Conservation (phyloP, 2,329 filamentous ascomycete species). For the Aspergillus tubingensis region DNA sequence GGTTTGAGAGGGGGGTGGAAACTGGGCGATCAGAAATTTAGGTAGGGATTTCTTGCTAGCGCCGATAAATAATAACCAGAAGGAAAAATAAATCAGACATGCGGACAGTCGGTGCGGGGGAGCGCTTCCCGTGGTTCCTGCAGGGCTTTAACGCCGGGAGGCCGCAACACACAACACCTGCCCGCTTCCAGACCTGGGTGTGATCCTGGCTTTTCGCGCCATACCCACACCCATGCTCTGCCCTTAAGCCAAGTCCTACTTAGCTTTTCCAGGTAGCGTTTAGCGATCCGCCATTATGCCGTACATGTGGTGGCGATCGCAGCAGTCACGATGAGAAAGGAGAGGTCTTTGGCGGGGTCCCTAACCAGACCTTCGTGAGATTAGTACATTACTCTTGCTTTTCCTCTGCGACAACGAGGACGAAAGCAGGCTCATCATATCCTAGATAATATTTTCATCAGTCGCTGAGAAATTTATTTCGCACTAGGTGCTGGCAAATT, state of each 20-base stretch:
- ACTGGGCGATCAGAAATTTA: slow-evolving; percentile 21
- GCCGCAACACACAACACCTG: neutral
- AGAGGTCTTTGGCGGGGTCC: neutral
- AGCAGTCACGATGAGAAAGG: neutral
- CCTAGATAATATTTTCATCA: too few relatives aligned
- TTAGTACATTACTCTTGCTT: neutral
- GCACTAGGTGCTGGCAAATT: too few relatives aligned
- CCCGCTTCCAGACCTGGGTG: neutral
- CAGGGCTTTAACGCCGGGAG: slow-evolving; percentile 14
- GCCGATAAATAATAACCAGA: slow-evolving; percentile 18
- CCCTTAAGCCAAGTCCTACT: too few relatives aligned
- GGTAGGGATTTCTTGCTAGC: slow-evolving; percentile 18
- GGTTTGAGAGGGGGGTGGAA: slow-evolving; percentile 6
- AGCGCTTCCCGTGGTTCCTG: slow-evolving; percentile 19
- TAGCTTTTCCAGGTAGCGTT: neutral
- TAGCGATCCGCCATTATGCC: neutral
- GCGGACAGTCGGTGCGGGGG: slow-evolving; percentile 22
- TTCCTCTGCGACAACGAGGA: neutral
- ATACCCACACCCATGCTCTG: neutral
- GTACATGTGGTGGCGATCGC: neutral
- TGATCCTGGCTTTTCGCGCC: neutral
- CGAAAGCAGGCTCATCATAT: neutral
- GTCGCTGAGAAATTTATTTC: too few relatives aligned
- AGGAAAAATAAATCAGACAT: slow-evolving; percentile 15
- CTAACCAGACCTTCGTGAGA: neutral